Conservation (phyloP, 352 stramenopile genomes). For the Phytophthora multivora region DNA sequence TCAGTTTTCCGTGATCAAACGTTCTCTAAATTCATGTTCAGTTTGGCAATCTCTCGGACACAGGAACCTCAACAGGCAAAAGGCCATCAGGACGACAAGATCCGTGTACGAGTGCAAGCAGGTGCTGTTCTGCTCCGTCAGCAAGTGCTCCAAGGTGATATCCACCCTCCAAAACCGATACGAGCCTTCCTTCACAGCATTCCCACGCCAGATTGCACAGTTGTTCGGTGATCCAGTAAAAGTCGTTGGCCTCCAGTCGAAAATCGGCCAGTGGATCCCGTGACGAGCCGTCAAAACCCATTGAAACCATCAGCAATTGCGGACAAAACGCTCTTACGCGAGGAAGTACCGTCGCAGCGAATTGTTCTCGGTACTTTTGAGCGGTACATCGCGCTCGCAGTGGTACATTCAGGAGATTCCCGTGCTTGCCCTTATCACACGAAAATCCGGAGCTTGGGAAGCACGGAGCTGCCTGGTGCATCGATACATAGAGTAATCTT, state of each 20-base stretch:
- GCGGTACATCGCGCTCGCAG: conserved; percentile 40
- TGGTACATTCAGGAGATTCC: conserved; percentile 57
- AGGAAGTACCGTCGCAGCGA: conserved; percentile 36
- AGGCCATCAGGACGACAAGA: conserved; percentile 32
- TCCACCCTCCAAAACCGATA: conserved; percentile 63
- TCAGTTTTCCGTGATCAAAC: neutral
- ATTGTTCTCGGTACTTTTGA: conserved; percentile 43
- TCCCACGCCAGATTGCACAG: conserved; percentile 47
- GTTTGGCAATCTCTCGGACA: conserved; percentile 17
- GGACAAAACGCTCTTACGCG: conserved; percentile 65
- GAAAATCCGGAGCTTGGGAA: conserved; percentile 52
- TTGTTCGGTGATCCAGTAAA: conserved; percentile 62
- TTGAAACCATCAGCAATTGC: conserved; percentile 82
- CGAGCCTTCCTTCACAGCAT: conserved; percentile 49
- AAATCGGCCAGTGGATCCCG: conserved; percentile 56
- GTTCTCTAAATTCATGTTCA: neutral
- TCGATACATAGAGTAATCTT: conserved; percentile 55
- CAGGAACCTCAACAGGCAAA: conserved; percentile 3
- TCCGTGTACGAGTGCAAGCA: conserved; percentile 48
- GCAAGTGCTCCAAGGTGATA: conserved; percentile 58
- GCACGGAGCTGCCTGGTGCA: conserved; percentile 54
- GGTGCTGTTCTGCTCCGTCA: conserved; percentile 54
- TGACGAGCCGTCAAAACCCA: conserved; percentile 84
- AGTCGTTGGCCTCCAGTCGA: conserved; percentile 47
- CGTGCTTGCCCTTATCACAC: conserved; percentile 37